Conservation (phyloP, 345 rosid species). For the Melaleuca alternifolia region DNA sequence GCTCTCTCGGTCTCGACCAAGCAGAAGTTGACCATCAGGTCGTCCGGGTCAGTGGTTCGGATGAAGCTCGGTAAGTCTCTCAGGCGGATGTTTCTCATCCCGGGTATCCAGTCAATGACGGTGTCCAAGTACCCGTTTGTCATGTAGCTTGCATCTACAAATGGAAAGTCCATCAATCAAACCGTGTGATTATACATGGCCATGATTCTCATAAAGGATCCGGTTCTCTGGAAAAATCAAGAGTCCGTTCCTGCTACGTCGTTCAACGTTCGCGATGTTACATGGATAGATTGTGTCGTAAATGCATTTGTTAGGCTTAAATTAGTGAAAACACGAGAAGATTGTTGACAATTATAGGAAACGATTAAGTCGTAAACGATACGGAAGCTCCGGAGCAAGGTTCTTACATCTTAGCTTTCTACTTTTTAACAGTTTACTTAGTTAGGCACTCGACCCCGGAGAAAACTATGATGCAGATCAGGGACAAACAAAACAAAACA, state of each 20-base stretch:
- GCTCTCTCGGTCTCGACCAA: conserved; percentile 6
- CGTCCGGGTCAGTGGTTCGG: conserved; percentile 25
- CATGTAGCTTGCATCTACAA: conserved; percentile 29
- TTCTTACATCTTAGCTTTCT: too few species aligned
- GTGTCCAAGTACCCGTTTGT: conserved; percentile 38
- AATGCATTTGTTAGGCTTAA: neutral
- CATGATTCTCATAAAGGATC: neutral
- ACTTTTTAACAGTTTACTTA: too few species aligned
- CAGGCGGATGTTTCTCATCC: conserved; percentile 25
- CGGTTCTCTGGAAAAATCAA: neutral
- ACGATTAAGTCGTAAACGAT: neutral
- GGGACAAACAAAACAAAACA: too few species aligned
- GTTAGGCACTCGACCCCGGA: too few species aligned
- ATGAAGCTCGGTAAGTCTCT: conserved; percentile 33
- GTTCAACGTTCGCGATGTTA: neutral
- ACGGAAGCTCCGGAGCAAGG: neutral
- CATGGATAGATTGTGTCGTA: too few species aligned
- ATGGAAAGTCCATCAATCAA: neutral
- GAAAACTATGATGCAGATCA: too few species aligned
- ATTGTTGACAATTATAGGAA: neutral
- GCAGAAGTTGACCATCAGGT: conserved; percentile 5
- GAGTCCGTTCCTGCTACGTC: neutral
- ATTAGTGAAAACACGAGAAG: neutral
- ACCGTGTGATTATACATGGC: neutral
- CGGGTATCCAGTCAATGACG: conserved; percentile 32